Conservation (phyloP, 2,329 filamentous ascomycete species). For the Xylaria sp. region DNA sequence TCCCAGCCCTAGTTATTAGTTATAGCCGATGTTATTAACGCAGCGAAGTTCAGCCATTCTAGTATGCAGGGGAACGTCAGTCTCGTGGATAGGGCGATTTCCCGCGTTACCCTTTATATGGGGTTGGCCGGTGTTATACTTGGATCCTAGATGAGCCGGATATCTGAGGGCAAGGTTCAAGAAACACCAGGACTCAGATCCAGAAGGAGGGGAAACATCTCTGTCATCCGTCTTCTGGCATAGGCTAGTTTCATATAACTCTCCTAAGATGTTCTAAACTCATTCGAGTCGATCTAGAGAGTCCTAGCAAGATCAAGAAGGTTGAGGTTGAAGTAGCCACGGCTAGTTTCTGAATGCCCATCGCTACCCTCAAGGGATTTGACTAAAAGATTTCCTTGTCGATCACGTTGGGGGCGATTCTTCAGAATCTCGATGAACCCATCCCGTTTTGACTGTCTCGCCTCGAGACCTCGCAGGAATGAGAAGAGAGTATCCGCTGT, state of each 20-base stretch:
- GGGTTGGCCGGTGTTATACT: neutral
- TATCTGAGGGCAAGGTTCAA: constrained; percentile 24
- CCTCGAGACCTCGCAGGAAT: constrained; percentile 8
- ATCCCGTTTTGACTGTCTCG: neutral
- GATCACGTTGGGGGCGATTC: neutral
- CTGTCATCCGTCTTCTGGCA: neutral
- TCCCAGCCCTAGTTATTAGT: too few species aligned
- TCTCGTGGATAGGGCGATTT: constrained; percentile 27
- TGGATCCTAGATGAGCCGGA: neutral
- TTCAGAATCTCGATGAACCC: neutral
- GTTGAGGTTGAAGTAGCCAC: too few species aligned
- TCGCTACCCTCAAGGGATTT: neutral
- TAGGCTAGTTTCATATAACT: constrained; percentile 1
- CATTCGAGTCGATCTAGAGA: too few species aligned
- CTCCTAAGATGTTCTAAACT: constrained; percentile 8
- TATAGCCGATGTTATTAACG: neutral
- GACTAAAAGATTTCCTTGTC: neutral
- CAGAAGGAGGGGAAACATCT: neutral
- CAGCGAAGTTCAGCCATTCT: constrained; percentile 17
- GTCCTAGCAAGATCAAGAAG: too few species aligned
- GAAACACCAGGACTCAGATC: constrained; percentile 27
- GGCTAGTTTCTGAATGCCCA: neutral
- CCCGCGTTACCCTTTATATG: constrained; percentile 16
- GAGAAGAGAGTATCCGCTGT: constrained; percentile 12
- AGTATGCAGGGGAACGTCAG: constrained; percentile 12